Evolutionary conservation across 352 stramenopile species (phyloP), one percentile per base, ranked within the genome.

Genomic region (Phytophthora sp.): DNA sequence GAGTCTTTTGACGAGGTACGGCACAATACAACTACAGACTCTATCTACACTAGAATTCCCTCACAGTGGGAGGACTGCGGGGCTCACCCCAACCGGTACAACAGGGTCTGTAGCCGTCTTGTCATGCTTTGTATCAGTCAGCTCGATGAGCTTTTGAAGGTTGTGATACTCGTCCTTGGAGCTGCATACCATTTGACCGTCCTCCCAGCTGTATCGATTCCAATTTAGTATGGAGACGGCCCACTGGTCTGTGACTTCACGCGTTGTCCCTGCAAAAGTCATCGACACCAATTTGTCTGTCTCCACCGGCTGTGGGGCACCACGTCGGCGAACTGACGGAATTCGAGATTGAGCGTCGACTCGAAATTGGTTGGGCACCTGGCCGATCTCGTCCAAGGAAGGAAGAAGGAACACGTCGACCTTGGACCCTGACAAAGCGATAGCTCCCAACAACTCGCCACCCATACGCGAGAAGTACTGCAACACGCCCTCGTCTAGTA

Each of bases 151-250:
- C 11, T 79, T 73, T 7, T 72, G 54, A 7, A 93, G 74, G 31
- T 75, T 71, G 18, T 73, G 68, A 39, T 73, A 78, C 51, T 93
- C 84, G 66, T 91, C 69, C 64, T 90, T 93, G 69, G 82, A 77
- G 59, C 80, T 90, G 57, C 85, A 94, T 7, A 94, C 73, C 64
- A 86, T 87, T 77, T 89, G 73, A 18, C 84, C 71, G 27, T 93
- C 86, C 51, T 92, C 86, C 86, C 86, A 94, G 45, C 82, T 91
- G 72, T 92, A 90, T 49, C 84, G 83, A 61, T 90, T 94, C 86
- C 86, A 94, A 67, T 94, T 94, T 33, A 94, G 75, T 29, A 94
- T 80, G 2, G 79, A 89, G 23, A 91, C 42, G 9, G 86, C 86
- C 86, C 86, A 94, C 24, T 84, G 81, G 20, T 92, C 74, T 30